These are phyloP conservation scores for Sonneratia caseolaris DNA, from an alignment of 345 rosid species.

Conservation along the genomic window DNA sequence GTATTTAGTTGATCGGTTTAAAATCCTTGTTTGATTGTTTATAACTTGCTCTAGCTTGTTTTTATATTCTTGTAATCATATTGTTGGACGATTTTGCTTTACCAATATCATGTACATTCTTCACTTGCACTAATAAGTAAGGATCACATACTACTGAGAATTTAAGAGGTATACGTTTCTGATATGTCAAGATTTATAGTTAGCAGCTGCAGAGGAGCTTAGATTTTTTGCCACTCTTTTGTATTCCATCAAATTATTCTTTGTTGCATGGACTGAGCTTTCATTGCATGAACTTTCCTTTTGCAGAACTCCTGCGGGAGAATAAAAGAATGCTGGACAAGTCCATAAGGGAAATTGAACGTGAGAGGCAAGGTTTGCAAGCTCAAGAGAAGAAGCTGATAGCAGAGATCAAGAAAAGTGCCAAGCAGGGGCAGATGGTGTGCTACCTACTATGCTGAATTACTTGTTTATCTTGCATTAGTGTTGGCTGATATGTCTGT, in stretches of 20 bases:
- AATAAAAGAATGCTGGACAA: conserved; percentile 95
- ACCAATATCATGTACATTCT: not conserved
- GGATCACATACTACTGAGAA: not conserved
- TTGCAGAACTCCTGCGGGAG: conserved; percentile 79
- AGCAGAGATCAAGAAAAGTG: conserved; percentile 78
- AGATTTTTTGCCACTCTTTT: not conserved
- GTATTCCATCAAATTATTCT: not conserved
- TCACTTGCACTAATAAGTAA: not conserved
- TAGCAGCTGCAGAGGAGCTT: not conserved
- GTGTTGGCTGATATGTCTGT: too few species aligned
- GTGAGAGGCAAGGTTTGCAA: conserved; percentile 92
- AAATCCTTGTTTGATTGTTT: not conserved
- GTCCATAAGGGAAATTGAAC: conserved; percentile 88
- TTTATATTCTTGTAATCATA: not conserved
- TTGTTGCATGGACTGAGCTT: conserved; percentile 1
- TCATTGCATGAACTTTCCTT: not conserved
- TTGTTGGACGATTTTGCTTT: not conserved
- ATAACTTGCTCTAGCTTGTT: too few species aligned
- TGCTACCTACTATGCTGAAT: conserved; percentile 1
- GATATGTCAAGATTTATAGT: not conserved
- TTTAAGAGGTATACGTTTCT: not conserved
- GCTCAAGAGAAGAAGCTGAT: conserved; percentile 88
- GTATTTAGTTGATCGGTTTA: not conserved
- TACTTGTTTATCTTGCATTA: not conserved
- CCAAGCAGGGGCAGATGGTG: conserved; percentile 98